phyloP scores from a whole-genome alignment of 345 rosid genomes.

The Ricinus communis region DNA sequence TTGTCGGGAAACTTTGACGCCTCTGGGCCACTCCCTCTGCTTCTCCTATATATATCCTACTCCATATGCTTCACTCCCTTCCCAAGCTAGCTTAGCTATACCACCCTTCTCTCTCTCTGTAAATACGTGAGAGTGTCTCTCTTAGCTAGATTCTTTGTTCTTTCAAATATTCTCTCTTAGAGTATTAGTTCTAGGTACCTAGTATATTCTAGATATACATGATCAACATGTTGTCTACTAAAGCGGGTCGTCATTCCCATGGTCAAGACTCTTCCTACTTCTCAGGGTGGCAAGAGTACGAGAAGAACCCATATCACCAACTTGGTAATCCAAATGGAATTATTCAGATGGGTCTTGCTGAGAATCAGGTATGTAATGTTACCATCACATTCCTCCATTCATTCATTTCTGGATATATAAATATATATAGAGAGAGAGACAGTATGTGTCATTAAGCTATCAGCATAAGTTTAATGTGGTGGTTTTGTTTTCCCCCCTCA shows the following conservation, averaged over 20 bases:
- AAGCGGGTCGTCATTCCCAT: conserved; percentile 12
- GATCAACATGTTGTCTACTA: conserved; percentile 20
- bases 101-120: too few species aligned
- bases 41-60: not conserved
- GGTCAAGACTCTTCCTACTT: conserved; percentile 37
- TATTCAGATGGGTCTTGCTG: conserved; percentile 44
- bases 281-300: conserved; percentile 37
- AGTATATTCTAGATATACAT: not conserved
- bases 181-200: too few species aligned
- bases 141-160: too few species aligned
- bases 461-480: too few species aligned
- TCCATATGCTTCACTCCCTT: not conserved
- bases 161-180: too few species aligned
- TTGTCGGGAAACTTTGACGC: conserved; percentile 1
- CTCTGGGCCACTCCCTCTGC: not conserved
- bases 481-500: too few species aligned
- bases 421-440: too few species aligned
- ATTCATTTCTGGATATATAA: too few species aligned
- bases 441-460: too few species aligned
- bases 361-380: conserved; percentile 32
- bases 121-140: too few species aligned
- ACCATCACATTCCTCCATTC: too few species aligned
- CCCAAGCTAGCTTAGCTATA: too few species aligned
- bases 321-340: conserved; percentile 34
- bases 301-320: conserved; percentile 30